Conservation (phyloP, 1,284 basidiomycete species). For the Inonotus hispidus region DNA sequence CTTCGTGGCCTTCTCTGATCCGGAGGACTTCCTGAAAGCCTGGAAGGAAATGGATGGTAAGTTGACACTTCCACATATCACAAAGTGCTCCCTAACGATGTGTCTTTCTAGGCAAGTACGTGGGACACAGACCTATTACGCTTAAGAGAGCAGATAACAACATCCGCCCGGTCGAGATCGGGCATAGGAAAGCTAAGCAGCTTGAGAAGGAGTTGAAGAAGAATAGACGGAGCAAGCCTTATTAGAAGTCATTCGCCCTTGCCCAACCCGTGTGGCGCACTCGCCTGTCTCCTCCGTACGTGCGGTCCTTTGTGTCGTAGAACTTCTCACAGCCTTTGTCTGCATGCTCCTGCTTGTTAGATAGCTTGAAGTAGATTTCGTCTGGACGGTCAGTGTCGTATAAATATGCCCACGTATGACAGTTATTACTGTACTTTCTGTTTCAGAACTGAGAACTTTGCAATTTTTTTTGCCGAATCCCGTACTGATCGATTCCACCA, state of each 20-base stretch:
- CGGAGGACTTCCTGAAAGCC: constrained; percentile 95
- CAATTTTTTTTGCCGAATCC: not conserved
- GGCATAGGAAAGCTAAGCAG: constrained; percentile 81
- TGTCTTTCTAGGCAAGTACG: constrained; percentile 77
- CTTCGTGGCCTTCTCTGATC: constrained; percentile 97
- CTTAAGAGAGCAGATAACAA: constrained; percentile 84
- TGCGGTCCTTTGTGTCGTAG: constrained; percentile 4
- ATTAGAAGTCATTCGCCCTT: not conserved
- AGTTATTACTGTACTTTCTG: not conserved
- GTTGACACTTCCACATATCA: constrained; percentile 25
- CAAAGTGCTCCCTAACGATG: not conserved
- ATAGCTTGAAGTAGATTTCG: not conserved
- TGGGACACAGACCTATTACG: constrained; percentile 91
- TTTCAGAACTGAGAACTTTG: not conserved
- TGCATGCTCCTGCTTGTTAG: not conserved
- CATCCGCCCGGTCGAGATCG: constrained; percentile 89
- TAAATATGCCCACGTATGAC: not conserved
- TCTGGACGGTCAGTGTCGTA: constrained; percentile 12
- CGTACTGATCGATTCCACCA: no score
- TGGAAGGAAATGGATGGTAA: constrained; percentile 99
- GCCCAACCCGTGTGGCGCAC: not conserved
- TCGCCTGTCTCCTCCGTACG: constrained; percentile 9
- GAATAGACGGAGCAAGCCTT: constrained; percentile 37
- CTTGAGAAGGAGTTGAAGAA: constrained; percentile 79
- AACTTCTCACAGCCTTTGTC: constrained; percentile 16